Percentiles rank a stretch among this genome's conserved stretches.
These are phyloP conservation scores for Hyphopichia buzzinii DNA, from an alignment of 1,139 yeast species.

Conservation along the genomic window DNA sequence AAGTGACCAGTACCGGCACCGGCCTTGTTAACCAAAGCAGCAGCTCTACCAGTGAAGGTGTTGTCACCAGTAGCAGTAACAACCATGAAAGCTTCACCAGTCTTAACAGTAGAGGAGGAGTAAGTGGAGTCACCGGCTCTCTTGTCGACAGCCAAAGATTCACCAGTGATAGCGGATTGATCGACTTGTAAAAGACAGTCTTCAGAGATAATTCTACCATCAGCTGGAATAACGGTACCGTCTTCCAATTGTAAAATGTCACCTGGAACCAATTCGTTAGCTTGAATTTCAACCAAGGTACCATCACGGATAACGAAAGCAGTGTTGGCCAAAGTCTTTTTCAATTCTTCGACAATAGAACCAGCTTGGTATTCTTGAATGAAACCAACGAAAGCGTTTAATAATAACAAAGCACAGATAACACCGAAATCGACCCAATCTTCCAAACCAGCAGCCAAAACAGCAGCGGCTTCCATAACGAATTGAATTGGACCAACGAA, in stretches of 20 bases:
- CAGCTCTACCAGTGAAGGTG: conserved; percentile 94
- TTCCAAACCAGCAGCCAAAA: conserved; percentile 95
- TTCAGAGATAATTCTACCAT: conserved; percentile 89
- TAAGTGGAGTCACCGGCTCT: conserved; percentile 83
- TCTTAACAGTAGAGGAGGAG: conserved; percentile 94
- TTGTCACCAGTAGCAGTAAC: conserved; percentile 95
- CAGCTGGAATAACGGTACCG: conserved; percentile 94
- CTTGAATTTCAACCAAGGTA: conserved; percentile 65
- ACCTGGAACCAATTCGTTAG: conserved; percentile 90
- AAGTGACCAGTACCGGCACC: conserved; percentile 93
- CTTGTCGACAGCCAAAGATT: conserved; percentile 94
- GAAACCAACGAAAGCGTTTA: conserved; percentile 95
- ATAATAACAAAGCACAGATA: conserved; percentile 80
- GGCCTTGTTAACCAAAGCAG: conserved; percentile 95
- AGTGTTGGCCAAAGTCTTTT: conserved; percentile 88
- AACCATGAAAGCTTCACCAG: conserved; percentile 96
- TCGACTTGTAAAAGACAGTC: conserved; percentile 90
- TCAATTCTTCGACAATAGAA: conserved; percentile 91
- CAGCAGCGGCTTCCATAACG: conserved; percentile 99
- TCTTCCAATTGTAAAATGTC: conserved; percentile 90
- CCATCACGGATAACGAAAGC: conserved; percentile 89
- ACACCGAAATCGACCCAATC: conserved; percentile 99
- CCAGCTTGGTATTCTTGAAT: conserved; percentile 97
- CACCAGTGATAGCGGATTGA: conserved; percentile 98
- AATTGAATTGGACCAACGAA: conserved; percentile 98